Evolutionary conservation across 108 stramenopile genomes (phyloP), one percentile per base, ranked within the genome.

Genomic region (Skeletonema menzelii): DNA sequence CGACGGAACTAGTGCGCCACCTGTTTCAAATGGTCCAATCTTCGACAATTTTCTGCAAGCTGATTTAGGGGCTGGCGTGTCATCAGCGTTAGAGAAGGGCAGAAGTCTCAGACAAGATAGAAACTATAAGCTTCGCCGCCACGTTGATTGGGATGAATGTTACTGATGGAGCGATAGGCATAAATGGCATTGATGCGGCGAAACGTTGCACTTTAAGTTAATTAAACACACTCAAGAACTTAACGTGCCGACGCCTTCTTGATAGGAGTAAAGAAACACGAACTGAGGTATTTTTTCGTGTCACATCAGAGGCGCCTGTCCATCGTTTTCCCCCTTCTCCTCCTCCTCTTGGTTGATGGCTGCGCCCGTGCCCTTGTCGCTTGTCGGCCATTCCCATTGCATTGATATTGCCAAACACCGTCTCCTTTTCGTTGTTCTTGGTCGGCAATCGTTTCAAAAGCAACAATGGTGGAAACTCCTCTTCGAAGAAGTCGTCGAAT

Each of bases 51-150:
- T 81, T 37, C 59, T 81, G 65, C 72, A 81, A 47, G 53, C 65
- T 63, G 80, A 81, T 19, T 69, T 81, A 34, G 80, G 80, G 40
- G 31, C 12, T 26, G 80, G 80, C 2, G 44, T 58, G 38, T 53
- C 27, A n/a, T 34, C 35, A 49, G 80, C 73, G 37, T 56, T 81
- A 40, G 80, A 75, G 30, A 75, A 81, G 64, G 80, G 80, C 28
- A 59, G 73, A 46, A 62, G 60, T 32, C 44, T 65, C 24, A 66
- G 73, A 27, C 80, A 75, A 26, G 73, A 75, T 69, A 74, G 80
- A 67, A 81, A 81, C 70, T 81, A 74, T 44, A 74, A 67, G 67
- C 38, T 75, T 68, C 59, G 80, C 32, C 80, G 80, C 32, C 73
- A 75, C 67, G 73, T 81, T 38, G 69, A 74, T 28, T 81, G 80